Base-by-base conservation (phyloP, 2,329 filamentous ascomycete genomes). In the Monilinia vaccinii-corymbosi region DNA sequence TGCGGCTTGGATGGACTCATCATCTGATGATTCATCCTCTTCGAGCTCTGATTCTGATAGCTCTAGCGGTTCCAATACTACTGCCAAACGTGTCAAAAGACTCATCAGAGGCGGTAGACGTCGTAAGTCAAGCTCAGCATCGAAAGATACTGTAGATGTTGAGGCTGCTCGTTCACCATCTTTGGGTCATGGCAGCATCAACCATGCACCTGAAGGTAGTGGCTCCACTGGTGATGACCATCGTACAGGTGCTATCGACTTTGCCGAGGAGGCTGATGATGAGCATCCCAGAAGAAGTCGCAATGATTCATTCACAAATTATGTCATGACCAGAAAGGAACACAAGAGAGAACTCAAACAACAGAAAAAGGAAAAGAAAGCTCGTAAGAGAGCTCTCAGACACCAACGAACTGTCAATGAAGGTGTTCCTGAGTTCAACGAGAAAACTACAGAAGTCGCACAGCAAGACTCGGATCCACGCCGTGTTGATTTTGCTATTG, bases 1-100 rank as follows among this genome's bases (percentile, higher is more conserved):
- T 14, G 88, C 88, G 21, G 88, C 88, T 36, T 89, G 93, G 74
- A 81, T 96, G 69, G 88, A 94, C 64, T 84, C 85, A 0, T 89
- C 86, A 31, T 62, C 60, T 10, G 58, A 61, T 47, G 48, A 51
- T 46, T 81, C 79, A 1, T 84, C 82, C 10, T 88, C 91, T 63
- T 85, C 82, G 0, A 77, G 76, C 56, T 84, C 83, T 16, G 88
- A 92, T 65, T 89, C 87, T 0, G 88, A 89, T 62, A 80, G 79
- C 53, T 84, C 84, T 7, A 82, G 80, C 3, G 82, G 80, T 38
- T 90, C 87, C 1, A 83, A 84, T 63, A 91, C 86, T 1, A 88
- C 90, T 16, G 84, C 87, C 2, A 89, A 87, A 70, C 84, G 84
- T 60, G 83, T 95, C 72, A 90, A 85, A 73, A 81, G 87, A 66